Percentiles rank a stretch among this genome's conserved stretches.
phyloP scores from a whole-genome alignment of 345 rosid genomes.

The Cardamine resedifolia region DNA sequence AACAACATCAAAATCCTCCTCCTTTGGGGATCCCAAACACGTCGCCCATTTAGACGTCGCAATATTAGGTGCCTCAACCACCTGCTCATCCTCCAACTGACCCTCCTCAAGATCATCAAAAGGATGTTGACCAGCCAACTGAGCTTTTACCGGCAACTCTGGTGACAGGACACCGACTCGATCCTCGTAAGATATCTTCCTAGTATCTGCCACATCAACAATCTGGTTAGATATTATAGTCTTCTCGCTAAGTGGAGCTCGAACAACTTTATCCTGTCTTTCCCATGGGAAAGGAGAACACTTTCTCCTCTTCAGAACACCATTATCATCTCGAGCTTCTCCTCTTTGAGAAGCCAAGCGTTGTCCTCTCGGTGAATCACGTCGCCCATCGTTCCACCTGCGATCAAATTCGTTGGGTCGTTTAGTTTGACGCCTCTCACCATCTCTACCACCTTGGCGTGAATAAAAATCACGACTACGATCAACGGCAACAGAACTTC shows the following conservation, averaged over 20 bases:
- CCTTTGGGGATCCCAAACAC: conserved; percentile 45
- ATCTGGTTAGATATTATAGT: conserved; percentile 18
- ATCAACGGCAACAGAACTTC: conserved; percentile 43
- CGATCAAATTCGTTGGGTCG: conserved; percentile 19
- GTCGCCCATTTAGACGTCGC: conserved; percentile 75
- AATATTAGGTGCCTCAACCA: conserved; percentile 49
- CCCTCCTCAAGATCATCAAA: conserved; percentile 74
- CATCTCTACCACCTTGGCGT: conserved; percentile 33
- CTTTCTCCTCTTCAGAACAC: conserved; percentile 62
- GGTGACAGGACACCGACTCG: conserved; percentile 38
- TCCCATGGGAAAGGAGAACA: conserved; percentile 52
- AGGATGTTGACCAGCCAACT: neutral
- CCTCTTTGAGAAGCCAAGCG: conserved; percentile 69
- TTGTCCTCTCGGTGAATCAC: neutral
- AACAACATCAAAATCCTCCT: conserved; percentile 34
- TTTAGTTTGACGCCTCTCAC: conserved; percentile 29
- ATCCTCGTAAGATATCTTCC: conserved; percentile 46
- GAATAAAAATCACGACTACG: conserved; percentile 32
- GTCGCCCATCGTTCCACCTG: conserved; percentile 26
- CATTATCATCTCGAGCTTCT: conserved; percentile 45
- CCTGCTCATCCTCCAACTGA: conserved; percentile 40
- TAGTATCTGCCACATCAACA: conserved; percentile 24
- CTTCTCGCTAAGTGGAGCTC: conserved; percentile 14
- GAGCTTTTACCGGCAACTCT: neutral
- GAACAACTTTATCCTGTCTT: conserved; percentile 37